Evolutionary conservation across 371 early-diverging fungal genomes (phyloP).

Genomic region (Rhizopus delemar): DNA sequence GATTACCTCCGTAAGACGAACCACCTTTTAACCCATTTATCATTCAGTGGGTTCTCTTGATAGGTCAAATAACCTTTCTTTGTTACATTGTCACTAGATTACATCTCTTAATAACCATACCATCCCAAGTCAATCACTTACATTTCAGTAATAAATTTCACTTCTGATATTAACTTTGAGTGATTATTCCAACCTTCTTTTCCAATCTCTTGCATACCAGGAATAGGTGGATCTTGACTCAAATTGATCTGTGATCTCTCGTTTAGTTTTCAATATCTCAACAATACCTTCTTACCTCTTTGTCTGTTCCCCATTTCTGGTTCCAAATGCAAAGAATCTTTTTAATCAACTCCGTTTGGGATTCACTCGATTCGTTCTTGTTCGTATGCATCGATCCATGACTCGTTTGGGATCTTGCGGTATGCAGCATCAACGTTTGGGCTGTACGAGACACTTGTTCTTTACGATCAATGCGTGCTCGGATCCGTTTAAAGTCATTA

Average conservation of each 20-base stretch:
- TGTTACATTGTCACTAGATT: slow-evolving; percentile 52
- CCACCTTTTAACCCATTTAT: slow-evolving; percentile 75
- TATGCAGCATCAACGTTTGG: slow-evolving; percentile 26
- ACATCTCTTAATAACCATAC: background rate
- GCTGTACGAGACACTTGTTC: slow-evolving; percentile 50
- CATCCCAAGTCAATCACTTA: slow-evolving; percentile 18
- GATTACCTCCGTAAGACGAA: slow-evolving; percentile 73
- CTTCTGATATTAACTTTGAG: slow-evolving; percentile 53
- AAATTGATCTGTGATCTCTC: slow-evolving; percentile 7
- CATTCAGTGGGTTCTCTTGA: slow-evolving; percentile 57
- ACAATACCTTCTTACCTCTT: slow-evolving; percentile 47
- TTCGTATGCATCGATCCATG: slow-evolving; percentile 15
- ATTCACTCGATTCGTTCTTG: background rate
- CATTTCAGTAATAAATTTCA: slow-evolving; percentile 53
- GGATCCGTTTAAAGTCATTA: slow-evolving; percentile 53
- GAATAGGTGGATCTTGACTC: slow-evolving; percentile 15
- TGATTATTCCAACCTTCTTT: slow-evolving; percentile 8
- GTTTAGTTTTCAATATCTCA: background rate
- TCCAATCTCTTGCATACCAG: slow-evolving; percentile 38
- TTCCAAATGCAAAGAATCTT: slow-evolving; percentile 51
- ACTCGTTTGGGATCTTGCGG: slow-evolving; percentile 17
- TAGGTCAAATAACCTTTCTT: slow-evolving; percentile 61
- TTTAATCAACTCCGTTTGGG: slow-evolving; percentile 30
- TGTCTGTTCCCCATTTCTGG: slow-evolving; percentile 35
- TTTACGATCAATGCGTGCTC: slow-evolving; percentile 30